phyloP scores from a whole-genome alignment of 495 filamentous ascomycete species.

The Neurospora discreta region DNA sequence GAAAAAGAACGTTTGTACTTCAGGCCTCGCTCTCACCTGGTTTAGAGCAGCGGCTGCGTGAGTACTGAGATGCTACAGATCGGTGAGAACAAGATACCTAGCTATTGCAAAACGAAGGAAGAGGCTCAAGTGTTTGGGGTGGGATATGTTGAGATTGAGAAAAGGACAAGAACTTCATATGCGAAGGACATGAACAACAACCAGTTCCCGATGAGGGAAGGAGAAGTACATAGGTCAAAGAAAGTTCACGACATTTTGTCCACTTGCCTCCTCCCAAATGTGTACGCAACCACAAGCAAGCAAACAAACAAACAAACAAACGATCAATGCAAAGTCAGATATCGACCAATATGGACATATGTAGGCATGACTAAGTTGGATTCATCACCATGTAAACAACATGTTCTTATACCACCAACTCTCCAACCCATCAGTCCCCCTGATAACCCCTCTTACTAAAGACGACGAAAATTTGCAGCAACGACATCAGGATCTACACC shows the following conservation, averaged over 20 bases:
- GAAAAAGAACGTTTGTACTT: background rate
- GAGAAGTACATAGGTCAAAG: background rate
- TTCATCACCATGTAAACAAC: too few relatives aligned
- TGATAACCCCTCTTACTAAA: too few relatives aligned
- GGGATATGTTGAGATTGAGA: background rate
- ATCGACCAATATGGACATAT: too few relatives aligned
- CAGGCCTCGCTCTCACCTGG: background rate
- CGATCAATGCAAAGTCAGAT: background rate
- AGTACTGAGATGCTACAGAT: background rate
- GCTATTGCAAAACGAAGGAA: background rate
- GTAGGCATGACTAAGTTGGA: too few relatives aligned
- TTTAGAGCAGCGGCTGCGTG: background rate
- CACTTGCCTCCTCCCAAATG: too few relatives aligned
- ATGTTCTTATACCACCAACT: too few relatives aligned
- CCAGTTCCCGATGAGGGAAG: background rate
- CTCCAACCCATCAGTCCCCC: too few relatives aligned
- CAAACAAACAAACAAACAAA: background rate
- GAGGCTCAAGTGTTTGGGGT: background rate
- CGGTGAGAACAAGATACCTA: background rate
- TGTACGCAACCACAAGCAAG: too few relatives aligned
- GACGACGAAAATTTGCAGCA: background rate
- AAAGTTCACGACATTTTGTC: background rate
- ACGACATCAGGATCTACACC: background rate
- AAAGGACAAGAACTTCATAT: background rate
- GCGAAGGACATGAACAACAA: background rate